phyloP scores from a whole-genome alignment of 225 moss, liverwort and hornwort species.

The Sphagnum contortum region DNA sequence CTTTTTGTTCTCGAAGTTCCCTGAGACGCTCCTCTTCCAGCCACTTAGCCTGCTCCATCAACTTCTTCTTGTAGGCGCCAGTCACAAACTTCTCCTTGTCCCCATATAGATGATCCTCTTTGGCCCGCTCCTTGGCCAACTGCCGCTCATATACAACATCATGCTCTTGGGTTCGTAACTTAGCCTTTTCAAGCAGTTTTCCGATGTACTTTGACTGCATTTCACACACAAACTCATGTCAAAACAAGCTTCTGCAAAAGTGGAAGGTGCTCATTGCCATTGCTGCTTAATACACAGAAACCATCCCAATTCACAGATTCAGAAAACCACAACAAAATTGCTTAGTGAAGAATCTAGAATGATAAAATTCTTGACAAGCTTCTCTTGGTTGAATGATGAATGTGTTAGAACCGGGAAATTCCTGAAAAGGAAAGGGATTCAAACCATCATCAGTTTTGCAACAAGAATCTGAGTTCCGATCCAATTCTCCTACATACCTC shows the following conservation, averaged over 20 bases:
- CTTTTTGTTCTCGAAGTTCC: conserved; percentile 64
- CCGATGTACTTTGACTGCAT: conserved; percentile 91
- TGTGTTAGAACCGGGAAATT: too few species aligned
- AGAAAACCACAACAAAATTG: too few species aligned
- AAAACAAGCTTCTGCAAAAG: too few species aligned
- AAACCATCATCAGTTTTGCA: too few species aligned
- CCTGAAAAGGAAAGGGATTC: too few species aligned
- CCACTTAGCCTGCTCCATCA: conserved; percentile 94
- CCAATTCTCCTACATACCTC: conserved; percentile 34
- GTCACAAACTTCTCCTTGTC: conserved; percentile 99
- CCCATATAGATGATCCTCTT: conserved; percentile 83
- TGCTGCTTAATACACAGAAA: too few species aligned
- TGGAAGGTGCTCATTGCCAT: too few species aligned
- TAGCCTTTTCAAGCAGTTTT: conserved; percentile 77
- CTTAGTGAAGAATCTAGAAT: too few species aligned
- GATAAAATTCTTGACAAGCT: too few species aligned
- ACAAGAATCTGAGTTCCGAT: too few species aligned
- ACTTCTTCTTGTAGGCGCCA: conserved; percentile 84
- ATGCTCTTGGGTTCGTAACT: conserved; percentile 76
- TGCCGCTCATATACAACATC: conserved; percentile 84
- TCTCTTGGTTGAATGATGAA: too few species aligned
- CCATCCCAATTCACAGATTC: too few species aligned
- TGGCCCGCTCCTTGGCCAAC: conserved; percentile 79
- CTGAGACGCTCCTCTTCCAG: conserved; percentile 76
- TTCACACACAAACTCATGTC: neutral